Percentiles rank a stretch among this genome's conserved stretches.
These are phyloP conservation scores for Aspergillus fumigatiaffinis DNA, from an alignment of 2,329 filamentous ascomycete species.

Conservation along the genomic window DNA sequence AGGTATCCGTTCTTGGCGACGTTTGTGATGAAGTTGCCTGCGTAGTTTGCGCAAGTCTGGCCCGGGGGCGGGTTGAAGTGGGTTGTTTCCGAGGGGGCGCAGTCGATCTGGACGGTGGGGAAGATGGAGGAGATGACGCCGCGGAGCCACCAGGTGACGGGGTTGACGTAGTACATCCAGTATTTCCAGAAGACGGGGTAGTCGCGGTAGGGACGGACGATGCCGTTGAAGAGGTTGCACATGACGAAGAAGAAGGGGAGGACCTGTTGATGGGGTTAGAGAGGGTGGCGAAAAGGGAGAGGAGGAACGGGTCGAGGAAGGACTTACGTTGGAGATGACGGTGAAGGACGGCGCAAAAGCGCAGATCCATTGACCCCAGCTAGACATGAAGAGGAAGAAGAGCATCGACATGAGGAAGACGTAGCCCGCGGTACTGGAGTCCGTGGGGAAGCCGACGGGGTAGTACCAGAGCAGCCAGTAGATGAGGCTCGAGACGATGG, in stretches of 20 bases:
- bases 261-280: constrained; percentile 34
- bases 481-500: constrained; percentile 60
- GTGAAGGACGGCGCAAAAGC: constrained; percentile 77
- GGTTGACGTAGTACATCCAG: constrained; percentile 67
- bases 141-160: constrained; percentile 67
- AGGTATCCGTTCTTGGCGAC: constrained; percentile 57
- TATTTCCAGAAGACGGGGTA: constrained; percentile 69
- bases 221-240: constrained; percentile 72
- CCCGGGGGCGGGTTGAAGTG: constrained; percentile 63
- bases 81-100: constrained; percentile 55
- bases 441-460: constrained; percentile 64
- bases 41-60: constrained; percentile 63
- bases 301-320: too few relatives aligned
- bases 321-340: constrained; percentile 62
- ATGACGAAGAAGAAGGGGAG: constrained; percentile 80
- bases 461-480: constrained; percentile 79
- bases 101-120: constrained; percentile 48
- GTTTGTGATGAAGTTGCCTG: constrained; percentile 52
- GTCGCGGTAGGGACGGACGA: constrained; percentile 63
- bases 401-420: constrained; percentile 74
- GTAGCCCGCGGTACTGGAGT: constrained; percentile 65
- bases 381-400: constrained; percentile 71
- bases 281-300: background rate
- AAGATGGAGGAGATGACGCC: constrained; percentile 65
- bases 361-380: constrained; percentile 80